phyloP scores from a whole-genome alignment of 1,284 basidiomycete species.

The Volvariella surrecta region DNA sequence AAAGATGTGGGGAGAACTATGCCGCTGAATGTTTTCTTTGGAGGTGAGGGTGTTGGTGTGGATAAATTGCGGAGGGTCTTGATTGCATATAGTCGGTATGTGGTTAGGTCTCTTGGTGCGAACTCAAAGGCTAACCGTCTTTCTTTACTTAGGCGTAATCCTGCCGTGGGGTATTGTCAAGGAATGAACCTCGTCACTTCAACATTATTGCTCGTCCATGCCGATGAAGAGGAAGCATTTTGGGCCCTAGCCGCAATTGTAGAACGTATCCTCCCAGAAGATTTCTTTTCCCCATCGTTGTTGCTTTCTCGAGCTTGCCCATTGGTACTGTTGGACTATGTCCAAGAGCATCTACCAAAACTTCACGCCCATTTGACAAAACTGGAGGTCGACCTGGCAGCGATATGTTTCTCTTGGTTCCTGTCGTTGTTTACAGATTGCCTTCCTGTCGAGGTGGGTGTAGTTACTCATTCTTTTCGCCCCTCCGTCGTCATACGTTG shows the following conservation, averaged over 20 bases:
- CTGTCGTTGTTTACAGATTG: constrained; percentile 95
- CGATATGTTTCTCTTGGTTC: constrained; percentile 98
- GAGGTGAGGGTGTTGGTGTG: constrained; percentile 90
- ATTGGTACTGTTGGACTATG: constrained; percentile 82
- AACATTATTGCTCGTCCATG: constrained; percentile 86
- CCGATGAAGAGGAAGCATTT: constrained; percentile 94
- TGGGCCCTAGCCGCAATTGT: constrained; percentile 91
- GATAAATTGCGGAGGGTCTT: constrained; percentile 86
- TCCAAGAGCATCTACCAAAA: constrained; percentile 71
- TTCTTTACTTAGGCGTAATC: constrained; percentile 54
- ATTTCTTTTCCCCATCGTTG: constrained; percentile 79
- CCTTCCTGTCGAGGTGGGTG: constrained; percentile 82
- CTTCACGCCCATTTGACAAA: constrained; percentile 69
- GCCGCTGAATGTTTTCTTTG: constrained; percentile 96
- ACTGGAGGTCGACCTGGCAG: constrained; percentile 84
- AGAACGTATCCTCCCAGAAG: constrained; percentile 74
- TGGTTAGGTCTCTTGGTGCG: constrained; percentile 9
- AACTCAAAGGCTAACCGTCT: constrained; percentile 4
- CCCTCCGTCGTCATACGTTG: not conserved
- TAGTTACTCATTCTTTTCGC: not conserved
- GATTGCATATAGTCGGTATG: constrained; percentile 85
- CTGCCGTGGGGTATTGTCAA: constrained; percentile 82
- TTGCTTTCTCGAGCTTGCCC: constrained; percentile 92
- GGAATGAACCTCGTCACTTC: constrained; percentile 96
- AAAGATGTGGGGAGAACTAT: constrained; percentile 93